phyloP scores from a whole-genome alignment of 2,329 filamentous ascomycete species.

The Proliferodiscus dingleyae region DNA sequence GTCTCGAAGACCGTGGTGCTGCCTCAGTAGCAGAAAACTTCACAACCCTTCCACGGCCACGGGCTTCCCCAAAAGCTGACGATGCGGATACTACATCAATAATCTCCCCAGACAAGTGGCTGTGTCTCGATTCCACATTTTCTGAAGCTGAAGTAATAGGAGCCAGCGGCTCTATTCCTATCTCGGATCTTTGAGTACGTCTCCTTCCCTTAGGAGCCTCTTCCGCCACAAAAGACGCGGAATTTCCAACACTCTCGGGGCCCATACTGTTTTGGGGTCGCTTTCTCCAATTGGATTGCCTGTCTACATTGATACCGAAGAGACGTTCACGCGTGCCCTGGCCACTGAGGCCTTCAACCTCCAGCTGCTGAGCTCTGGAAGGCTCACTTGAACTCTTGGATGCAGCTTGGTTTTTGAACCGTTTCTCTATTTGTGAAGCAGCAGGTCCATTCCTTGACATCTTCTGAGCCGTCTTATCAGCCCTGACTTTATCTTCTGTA shows the following conservation, averaged over 20 bases:
- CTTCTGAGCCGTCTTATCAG: no score
- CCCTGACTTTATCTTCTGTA: not conserved
- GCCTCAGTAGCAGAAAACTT: slow-evolving; percentile 1
- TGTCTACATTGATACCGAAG: not conserved
- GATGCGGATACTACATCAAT: slow-evolving; percentile 20
- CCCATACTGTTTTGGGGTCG: not conserved
- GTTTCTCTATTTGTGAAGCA: no score
- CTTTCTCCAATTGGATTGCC: not conserved
- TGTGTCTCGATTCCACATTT: not conserved
- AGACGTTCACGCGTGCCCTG: not conserved
- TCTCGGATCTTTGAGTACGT: slow-evolving; percentile 9
- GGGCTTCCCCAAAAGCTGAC: slow-evolving; percentile 17
- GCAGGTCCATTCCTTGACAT: no score
- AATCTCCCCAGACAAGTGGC: not conserved
- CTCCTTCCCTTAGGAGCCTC: slow-evolving; percentile 5
- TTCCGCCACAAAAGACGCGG: not conserved
- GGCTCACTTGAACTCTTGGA: no score
- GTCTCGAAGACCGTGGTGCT: not conserved
- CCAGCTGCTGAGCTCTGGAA: not conserved
- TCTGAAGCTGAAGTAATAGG: not conserved
- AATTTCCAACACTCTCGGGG: not conserved
- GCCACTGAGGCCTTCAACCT: not conserved
- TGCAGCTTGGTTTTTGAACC: no score
- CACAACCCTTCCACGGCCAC: not conserved
- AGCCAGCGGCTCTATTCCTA: not conserved